Base-by-base conservation (phyloP, 1,284 basidiomycete genomes). In the Papiliotrema nemorosa region DNA sequence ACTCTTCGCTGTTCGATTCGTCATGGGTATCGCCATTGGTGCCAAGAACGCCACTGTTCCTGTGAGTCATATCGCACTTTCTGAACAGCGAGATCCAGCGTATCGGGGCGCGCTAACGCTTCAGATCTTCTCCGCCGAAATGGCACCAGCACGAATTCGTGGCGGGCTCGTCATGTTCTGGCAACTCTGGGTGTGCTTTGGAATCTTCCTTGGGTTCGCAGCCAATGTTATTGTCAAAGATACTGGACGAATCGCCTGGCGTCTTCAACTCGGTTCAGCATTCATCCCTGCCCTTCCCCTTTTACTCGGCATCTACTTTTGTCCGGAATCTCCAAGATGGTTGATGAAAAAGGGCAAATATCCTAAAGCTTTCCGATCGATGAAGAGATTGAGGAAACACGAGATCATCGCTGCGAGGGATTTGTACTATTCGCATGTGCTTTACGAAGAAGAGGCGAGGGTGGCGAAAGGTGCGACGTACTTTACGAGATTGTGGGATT, bases 351-450 rank as follows among this genome's bases (percentile, higher is more conserved):
- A 87, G 64, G 80, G 80, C 24, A 80, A 82, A 16, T 84, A 87
- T 62, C 70, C 73, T 5, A 73, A 85, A 38, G 88, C 87, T 0
- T 87, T 79, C 66, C 60, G 79, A 4, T 83, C 86, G 2, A 77
- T 90, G 18, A 71, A 76, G 62, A 52, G 54, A 18, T 78, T 90
- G 0, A 82, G 88, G n/a, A 77, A 81, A 67, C 80, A 79, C 53
- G 77, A 76, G 10, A 72, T 91, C 27, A 85, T 88, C 61, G 87
- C 88, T 7, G 86, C 86, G 6, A 78, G 85, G 27, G 83, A 90
- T 42, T 55, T 55, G 25, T 67, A 66, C 58, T 69, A 67, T 62
- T 86, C 88, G 38, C 82, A 88, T 63, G 79, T 82, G 24, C 74
- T 83, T 4, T 77, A 87, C 7, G 80, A 85, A 64, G 79, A 80